These are phyloP conservation scores for Cryptococcus floricola DNA, from an alignment of 1,284 basidiomycete species.

Conservation along the genomic window DNA sequence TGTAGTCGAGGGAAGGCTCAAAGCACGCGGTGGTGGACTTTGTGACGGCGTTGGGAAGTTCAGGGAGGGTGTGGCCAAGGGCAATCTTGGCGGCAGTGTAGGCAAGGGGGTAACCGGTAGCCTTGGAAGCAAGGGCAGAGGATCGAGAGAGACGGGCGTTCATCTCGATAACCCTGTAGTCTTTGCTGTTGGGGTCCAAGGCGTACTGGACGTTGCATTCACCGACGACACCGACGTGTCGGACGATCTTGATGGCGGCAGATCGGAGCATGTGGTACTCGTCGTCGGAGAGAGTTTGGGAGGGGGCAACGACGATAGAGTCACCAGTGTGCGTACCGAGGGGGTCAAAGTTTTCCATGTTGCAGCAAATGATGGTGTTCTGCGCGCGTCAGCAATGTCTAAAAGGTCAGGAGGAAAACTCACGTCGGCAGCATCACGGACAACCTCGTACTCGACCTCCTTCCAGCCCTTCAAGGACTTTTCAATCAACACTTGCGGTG, in stretches of 20 bases:
- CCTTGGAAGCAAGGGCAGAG: constrained; percentile 93
- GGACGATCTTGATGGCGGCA: constrained; percentile 94
- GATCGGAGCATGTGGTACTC: constrained; percentile 99
- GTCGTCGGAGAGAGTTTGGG: constrained; percentile 93
- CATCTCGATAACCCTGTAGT: constrained; percentile 98
- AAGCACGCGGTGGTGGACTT: constrained; percentile 99
- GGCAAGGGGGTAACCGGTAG: constrained; percentile 97
- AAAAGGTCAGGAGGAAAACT: constrained; percentile 37
- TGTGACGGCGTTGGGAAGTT: constrained; percentile 97
- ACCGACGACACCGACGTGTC: constrained; percentile 96
- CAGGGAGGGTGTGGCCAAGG: constrained; percentile 95
- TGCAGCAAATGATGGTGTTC: constrained; percentile 93
- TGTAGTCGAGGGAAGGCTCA: constrained; percentile 99
- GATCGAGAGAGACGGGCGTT: constrained; percentile 76
- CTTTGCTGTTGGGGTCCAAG: constrained; percentile 83
- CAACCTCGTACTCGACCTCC: constrained; percentile 98
- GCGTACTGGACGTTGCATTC: constrained; percentile 96
- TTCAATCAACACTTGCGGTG: constrained; percentile 95
- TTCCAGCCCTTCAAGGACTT: constrained; percentile 99
- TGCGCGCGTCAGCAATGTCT: constrained; percentile 13
- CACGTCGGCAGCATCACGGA: constrained; percentile 93
- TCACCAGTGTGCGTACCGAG: constrained; percentile 99
- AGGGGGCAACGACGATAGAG: constrained; percentile 99
- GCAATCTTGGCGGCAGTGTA: constrained; percentile 99
- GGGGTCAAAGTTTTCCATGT: constrained; percentile 99